Evolutionary conservation across 148 eudicot genomes (phyloP), one percentile per base, ranked within the genome.

Genomic region (Agrostemma githago): DNA sequence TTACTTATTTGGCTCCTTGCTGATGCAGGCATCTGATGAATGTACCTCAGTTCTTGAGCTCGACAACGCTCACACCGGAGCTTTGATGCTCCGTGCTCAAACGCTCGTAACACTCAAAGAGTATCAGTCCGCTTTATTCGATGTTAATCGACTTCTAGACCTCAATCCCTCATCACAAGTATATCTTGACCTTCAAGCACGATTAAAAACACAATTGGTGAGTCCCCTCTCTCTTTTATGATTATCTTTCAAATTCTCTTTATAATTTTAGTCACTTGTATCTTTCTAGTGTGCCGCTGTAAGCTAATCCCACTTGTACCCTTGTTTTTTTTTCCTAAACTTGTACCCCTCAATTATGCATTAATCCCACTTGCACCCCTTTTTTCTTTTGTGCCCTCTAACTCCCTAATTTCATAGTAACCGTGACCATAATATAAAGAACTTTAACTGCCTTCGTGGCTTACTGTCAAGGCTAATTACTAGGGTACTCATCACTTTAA

Each of bases 11-110:
- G 34, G 34, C 34, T 71, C 75, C 51, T 68, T 77, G 2, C 51
- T 77, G 48, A 72, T 75, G 65, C 82, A 93, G 98, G 98, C 96
- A 70, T 90, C 98, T 72, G 88, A 85, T 62, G 98, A 94, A 78
- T 91, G 98, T 79, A 88, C 97, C 2, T 89, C 88, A 67, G 98
- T 94, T 77, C 95, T 94, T 72, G 95, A 91, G 89, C 90, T 94
- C 64, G 97, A 94, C 83, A 72, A 83, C 64, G 84, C 88, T 20
- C 98, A 94, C 85, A 89, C 95, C 20, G 97, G 97, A 77, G 98
- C 98, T 46, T 74, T 91, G 64, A 91, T 94, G 98, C 77, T 94
- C 86, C 95, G 97, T 37, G 97, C 98, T 75, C 98, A 94, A 80
- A 94, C 95, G 74, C 82, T 94, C 66, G 95, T 94, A 76, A 91